Base-by-base conservation (phyloP, 345 rosid genomes). In the Bretschneidera sinensis region DNA sequence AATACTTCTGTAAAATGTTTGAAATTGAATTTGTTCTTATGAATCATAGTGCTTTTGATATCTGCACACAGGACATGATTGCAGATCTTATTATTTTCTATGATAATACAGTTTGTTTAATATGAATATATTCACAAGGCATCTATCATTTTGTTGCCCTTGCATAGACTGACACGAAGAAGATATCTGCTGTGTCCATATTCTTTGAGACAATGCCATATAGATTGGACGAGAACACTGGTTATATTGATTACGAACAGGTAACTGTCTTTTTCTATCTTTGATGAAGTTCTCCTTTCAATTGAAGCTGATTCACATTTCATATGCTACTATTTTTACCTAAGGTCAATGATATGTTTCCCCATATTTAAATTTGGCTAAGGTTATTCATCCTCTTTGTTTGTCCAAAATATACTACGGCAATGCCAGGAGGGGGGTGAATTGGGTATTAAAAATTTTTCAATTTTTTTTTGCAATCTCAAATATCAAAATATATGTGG, bases 161-260 rank as follows among this genome's bases (percentile, higher is more conserved):
- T 63, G 20, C 65, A 72, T 84, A 89, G 98, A 92, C 98, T 62
- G 97, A 89, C 71, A 87, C 96, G 0, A 92, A 89, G 79, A 89
- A 89, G 74, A 89, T 92, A 72, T 92, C 98, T 62, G 98, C 97
- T 34, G 97, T 89, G 15, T 92, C 98, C 67, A 87, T 89, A 59
- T 89, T 87, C 74, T 92, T 92, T 68, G 95, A 92, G 84, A 89
- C 95, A 50, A 84, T 92, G 98, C 98, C 98, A 11, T 92, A 92
- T 63, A 82, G 98, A 83, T 76, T 92, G 72, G 58, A 92, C 59
- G 98, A 92, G 78, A 83, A 53, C 76, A 89, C 98, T 3, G 97
- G 97, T 28, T 89, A 85, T 73, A 89, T 92, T 56, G 96, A 92
- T 72, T 92, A 92, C 43, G 95, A 89, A 22, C 98, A 89, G 98